Base-by-base conservation (phyloP, 202 grass and related monocot species). In the Bolboschoenoplectus hybrid region DNA sequence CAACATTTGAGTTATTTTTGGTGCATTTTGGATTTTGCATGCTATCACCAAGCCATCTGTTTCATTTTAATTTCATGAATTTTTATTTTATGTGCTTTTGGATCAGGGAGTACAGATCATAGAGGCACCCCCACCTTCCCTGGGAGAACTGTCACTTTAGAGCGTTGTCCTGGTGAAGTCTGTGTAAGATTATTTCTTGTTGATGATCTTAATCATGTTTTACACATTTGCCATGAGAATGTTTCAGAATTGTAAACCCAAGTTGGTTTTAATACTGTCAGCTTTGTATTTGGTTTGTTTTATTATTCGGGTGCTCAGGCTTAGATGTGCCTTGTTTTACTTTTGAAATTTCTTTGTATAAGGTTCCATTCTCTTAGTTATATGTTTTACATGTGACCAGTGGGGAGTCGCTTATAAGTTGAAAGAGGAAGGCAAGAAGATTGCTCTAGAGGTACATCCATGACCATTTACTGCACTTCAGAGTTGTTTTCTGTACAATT, bases 401-500 rank as follows among this genome's bases (percentile, higher is more conserved):
- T 96, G 92, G 97, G 93, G 97, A 88, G 73, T 98, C 56, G 93
- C 89, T 70, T 98, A 98, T 64, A 98, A 83, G 86, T 91, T 91
- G 12, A 87, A 4, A 82, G 93, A 94, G 85, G 80, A 98, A 77
- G 97, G 94, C 58, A 84, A 98, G 85, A 85, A 92, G 85, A 83
- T 47, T 81, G 92, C 89, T 68, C 39, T 98, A 47, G 87, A 98
- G 88, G 97, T 98, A 83, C 79, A 36, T 20, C 20, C 81, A 19
- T 55, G 17, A 50, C 52, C 57, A 63, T 32, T 76, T 60, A 82
- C 34, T 3, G 5, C 7, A 56, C 49, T 57, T 16, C 26, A 76
- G 32, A 56, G 57, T 78, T 51, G 20, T 52, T 35, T 19, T 35
- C 9, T 6, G 9, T 74, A 50, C 19, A 10, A 32, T 74, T 34